phyloP scores from a whole-genome alignment of 2,329 filamentous ascomycete species.

The Pseudonectria buxi region DNA sequence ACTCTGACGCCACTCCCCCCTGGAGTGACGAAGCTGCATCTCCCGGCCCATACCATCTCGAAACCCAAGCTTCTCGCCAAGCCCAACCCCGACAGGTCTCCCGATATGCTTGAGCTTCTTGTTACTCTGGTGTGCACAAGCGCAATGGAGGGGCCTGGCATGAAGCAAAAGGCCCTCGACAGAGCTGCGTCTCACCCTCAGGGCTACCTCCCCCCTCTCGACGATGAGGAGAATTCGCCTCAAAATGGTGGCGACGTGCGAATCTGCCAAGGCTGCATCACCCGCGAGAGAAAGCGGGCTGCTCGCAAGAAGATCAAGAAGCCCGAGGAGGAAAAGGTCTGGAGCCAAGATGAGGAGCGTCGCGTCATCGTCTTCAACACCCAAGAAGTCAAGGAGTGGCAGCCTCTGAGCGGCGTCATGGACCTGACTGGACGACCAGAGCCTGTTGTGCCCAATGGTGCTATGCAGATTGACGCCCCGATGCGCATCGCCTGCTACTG shows the following conservation, averaged over 20 bases:
- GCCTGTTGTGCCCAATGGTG: constrained; percentile 45
- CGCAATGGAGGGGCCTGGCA: constrained; percentile 70
- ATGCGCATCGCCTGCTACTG: constrained; percentile 99
- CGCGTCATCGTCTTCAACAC: constrained; percentile 90
- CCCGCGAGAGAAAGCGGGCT: constrained; percentile 82
- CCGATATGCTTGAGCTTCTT: constrained; percentile 72
- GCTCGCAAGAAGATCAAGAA: constrained; percentile 91
- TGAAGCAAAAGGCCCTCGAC: constrained; percentile 60
- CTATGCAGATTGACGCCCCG: constrained; percentile 73
- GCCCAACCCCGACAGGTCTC: constrained; percentile 54
- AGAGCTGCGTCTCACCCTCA: constrained; percentile 39
- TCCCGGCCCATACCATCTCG: constrained; percentile 85
- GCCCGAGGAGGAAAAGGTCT: constrained; percentile 83
- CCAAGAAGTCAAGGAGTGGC: constrained; percentile 79
- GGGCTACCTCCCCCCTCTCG: constrained; percentile 29
- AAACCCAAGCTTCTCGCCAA: constrained; percentile 88
- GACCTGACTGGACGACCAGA: constrained; percentile 37
- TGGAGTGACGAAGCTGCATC: constrained; percentile 71
- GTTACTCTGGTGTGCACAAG: constrained; percentile 86
- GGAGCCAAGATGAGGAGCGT: constrained; percentile 71
- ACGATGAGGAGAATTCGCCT: constrained; percentile 63
- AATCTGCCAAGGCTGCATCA: constrained; percentile 88
- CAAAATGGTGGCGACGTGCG: constrained; percentile 88
- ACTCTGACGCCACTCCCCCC: constrained; percentile 68
- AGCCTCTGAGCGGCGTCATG: constrained; percentile 49